phyloP scores from a whole-genome alignment of 257 asterid genomes.

The Eucommia ulmoides region DNA sequence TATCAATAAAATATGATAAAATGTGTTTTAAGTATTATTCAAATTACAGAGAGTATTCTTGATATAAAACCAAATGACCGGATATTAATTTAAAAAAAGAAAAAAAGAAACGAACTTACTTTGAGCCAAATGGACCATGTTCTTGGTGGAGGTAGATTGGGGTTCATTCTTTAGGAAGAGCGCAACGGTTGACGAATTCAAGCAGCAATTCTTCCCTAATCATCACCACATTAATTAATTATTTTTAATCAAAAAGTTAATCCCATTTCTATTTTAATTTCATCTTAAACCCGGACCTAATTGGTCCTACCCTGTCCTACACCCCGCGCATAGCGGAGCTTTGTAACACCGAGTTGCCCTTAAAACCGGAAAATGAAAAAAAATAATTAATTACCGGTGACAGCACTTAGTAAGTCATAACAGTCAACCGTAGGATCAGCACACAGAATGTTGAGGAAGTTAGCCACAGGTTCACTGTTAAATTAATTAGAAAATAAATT shows the following conservation, averaged over 20 bases:
- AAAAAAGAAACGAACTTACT: conserved; percentile 29
- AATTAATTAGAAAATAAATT: no score
- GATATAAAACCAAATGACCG: not conserved
- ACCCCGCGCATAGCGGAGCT: no score
- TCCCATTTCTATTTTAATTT: not conserved
- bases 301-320: no score
- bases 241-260: not conserved
- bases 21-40: no score
- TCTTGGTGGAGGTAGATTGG: conserved; percentile 74
- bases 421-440: conserved; percentile 39
- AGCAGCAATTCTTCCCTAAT: conserved; percentile 71
- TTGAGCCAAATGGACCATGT: conserved; percentile 75
- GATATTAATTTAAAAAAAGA: not conserved
- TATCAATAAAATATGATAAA: no score
- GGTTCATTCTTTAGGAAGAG: conserved; percentile 55
- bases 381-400: conserved; percentile 39
- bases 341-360: not conserved
- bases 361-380: not conserved
- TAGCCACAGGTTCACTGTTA: conserved; percentile 15
- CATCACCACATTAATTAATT: not conserved
- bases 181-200: conserved; percentile 51
- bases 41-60: not conserved
- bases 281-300: no score
- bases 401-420: conserved; percentile 41
- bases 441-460: conserved; percentile 35